Evolutionary conservation across 2,329 filamentous ascomycete species (phyloP).

Genomic region (Pseudogymnoascus sp.): DNA sequence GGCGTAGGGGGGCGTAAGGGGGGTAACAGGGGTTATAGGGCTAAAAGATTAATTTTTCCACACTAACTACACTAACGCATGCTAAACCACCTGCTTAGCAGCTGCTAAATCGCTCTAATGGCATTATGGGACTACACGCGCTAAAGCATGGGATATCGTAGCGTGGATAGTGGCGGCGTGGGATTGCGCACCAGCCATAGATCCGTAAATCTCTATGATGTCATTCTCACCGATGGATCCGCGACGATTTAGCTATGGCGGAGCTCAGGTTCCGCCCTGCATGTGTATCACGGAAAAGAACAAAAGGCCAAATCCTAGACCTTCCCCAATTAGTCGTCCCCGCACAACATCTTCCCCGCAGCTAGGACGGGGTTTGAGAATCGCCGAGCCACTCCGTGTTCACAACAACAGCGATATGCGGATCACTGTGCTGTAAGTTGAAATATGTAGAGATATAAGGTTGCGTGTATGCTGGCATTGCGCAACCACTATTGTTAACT

Average conservation of each 20-base stretch:
- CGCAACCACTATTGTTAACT: not conserved
- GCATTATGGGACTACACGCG: not conserved
- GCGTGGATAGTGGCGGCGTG: too few species aligned
- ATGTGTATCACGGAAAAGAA: not conserved
- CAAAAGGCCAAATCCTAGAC: not conserved
- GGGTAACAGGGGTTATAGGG: too few species aligned
- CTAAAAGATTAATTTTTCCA: too few species aligned
- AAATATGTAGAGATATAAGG: not conserved
- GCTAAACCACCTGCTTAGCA: too few species aligned
- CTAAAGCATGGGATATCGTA: not conserved
- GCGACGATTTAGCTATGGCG: not conserved
- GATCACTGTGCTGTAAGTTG: not conserved
- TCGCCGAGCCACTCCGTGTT: not conserved
- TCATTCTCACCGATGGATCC: not conserved
- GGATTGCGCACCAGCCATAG: not conserved
- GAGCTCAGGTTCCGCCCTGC: not conserved
- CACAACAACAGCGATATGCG: not conserved
- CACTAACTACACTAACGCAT: too few species aligned
- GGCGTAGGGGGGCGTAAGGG: too few species aligned
- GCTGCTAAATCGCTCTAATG: too few species aligned
- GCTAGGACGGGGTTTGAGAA: not conserved
- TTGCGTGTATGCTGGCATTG: not conserved
- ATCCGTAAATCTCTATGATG: not conserved
- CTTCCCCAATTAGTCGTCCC: not conserved
- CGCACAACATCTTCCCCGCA: not conserved